These are phyloP conservation scores for Candida germanica DNA, from an alignment of 805 yeast species.

Conservation along the genomic window DNA sequence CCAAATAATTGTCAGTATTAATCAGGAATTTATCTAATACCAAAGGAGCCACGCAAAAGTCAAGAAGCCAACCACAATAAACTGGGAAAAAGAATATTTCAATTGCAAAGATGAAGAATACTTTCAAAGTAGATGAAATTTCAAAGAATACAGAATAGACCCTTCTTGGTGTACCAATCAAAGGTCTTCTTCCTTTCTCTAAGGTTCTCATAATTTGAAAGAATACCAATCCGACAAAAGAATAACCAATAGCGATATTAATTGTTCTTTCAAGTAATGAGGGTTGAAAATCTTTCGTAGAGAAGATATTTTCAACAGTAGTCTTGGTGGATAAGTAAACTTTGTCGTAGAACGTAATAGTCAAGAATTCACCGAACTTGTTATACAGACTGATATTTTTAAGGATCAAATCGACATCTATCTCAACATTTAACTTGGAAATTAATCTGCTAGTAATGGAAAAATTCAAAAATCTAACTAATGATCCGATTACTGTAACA, in stretches of 20 bases:
- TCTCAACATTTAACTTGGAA: neutral
- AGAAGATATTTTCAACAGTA: neutral
- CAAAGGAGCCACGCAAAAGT: slow-evolving; percentile 64
- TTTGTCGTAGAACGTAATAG: slow-evolving; percentile 1
- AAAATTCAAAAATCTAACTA: slow-evolving; percentile 2
- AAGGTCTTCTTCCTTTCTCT: slow-evolving; percentile 36
- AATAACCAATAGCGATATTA: slow-evolving; percentile 34
- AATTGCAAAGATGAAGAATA: slow-evolving; percentile 66
- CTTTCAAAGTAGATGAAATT: slow-evolving; percentile 63
- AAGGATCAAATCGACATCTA: neutral
- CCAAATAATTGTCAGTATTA: slow-evolving; percentile 1
- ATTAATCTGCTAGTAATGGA: slow-evolving; percentile 1
- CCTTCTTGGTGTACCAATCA: slow-evolving; percentile 49
- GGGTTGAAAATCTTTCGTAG: slow-evolving; percentile 19
- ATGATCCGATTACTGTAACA: slow-evolving; percentile 12
- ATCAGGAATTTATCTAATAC: slow-evolving; percentile 8
- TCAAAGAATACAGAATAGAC: slow-evolving; percentile 54
- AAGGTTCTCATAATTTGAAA: slow-evolving; percentile 29
- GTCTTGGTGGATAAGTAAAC: neutral
- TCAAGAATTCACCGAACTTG: neutral
- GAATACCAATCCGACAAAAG: slow-evolving; percentile 20
- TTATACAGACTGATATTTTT: neutral
- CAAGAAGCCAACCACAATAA: slow-evolving; percentile 77
- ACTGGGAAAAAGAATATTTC: slow-evolving; percentile 87
- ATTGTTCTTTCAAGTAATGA: slow-evolving; percentile 36